Evolutionary conservation across 2,329 filamentous ascomycete species (phyloP), one percentile per base, ranked within the genome.

Genomic region (Verticillium longisporum): DNA sequence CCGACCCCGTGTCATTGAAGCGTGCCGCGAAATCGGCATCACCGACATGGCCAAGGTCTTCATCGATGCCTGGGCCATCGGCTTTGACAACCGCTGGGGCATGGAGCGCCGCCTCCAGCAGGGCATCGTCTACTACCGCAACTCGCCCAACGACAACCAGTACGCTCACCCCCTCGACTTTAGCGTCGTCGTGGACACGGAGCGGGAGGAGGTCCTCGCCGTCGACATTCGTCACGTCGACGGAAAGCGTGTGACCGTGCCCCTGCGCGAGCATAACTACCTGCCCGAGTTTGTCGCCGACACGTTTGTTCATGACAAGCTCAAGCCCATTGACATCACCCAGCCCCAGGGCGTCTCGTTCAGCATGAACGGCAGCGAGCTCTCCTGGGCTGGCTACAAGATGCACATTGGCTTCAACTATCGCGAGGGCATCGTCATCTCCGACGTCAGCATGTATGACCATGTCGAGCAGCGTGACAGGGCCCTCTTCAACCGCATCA

Each of bases 211-310:
- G 68, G 80, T 92, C 41, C 80, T 89, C 55, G 83, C 88, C 11
- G 88, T 92, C 64, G 79, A 82, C 61, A 56, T 68, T 71, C 77
- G 61, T 72, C 15, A 81, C 71, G 58, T 76, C 77, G 31, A 34
- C 32, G 55, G 45, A 15, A 36, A 50, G 14, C 56, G 37, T 10
- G 18, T 33, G 11, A 1, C n/a, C 5, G 45, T 50, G 45, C 45
- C 45, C 45, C 85, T 4, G 87, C 84, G 50, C 74, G 81, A 83
- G 70, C 76, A 85, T 1, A 77, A 78, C 11, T 76, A 78, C 36
- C 73, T 80, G 0, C 80, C 88, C 67, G 88, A 91, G 68, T 89
- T 89, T 66, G 81, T 88, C 33, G 83, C 86, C 1, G 84, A 90
- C 69, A 78, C 83, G 11, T 10, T 18, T 26, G 56, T 78, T 14